Conservation (phyloP, 2,329 filamentous ascomycete species). For the Graphiopsis chlorocephala region DNA sequence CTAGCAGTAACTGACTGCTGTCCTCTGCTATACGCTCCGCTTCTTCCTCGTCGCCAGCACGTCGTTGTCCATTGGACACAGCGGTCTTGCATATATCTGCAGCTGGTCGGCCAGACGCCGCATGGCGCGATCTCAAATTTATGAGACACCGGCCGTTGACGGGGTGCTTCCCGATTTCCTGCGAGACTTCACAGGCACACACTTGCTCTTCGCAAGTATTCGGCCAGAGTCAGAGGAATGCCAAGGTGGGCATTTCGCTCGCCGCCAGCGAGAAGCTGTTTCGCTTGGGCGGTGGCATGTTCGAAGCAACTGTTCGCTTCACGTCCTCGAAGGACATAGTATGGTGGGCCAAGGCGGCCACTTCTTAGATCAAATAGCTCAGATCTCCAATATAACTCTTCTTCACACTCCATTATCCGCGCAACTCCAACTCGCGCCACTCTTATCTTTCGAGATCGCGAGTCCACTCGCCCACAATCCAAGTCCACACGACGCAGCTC, state of each 20-base stretch:
- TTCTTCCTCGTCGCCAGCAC: neutral
- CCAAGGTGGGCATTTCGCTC: neutral
- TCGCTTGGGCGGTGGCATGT: neutral
- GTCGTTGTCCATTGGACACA: neutral
- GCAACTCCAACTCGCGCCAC: conserved; percentile 17
- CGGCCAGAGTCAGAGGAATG: neutral
- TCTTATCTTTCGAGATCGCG: conserved; percentile 19
- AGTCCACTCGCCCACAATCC: conserved; percentile 28
- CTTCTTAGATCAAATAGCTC: neutral
- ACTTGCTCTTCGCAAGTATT: neutral
- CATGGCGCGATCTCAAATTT: neutral
- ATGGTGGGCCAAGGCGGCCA: neutral
- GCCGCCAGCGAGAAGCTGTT: neutral
- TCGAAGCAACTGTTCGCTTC: neutral
- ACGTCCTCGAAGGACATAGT: neutral
- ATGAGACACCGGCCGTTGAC: neutral
- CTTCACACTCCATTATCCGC: conserved; percentile 14
- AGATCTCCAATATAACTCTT: neutral
- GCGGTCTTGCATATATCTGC: neutral
- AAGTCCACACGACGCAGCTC: conserved; percentile 29
- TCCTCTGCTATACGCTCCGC: neutral
- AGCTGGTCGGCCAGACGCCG: neutral
- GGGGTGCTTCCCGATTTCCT: neutral
- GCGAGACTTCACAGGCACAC: neutral
- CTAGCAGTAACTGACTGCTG: neutral